A percentile compares a stretch with the other conserved stretches of the same genome.
These are phyloP conservation scores for Cyclotella kingstonii DNA, from an alignment of 108 stramenopile species.

Conservation along the genomic window DNA sequence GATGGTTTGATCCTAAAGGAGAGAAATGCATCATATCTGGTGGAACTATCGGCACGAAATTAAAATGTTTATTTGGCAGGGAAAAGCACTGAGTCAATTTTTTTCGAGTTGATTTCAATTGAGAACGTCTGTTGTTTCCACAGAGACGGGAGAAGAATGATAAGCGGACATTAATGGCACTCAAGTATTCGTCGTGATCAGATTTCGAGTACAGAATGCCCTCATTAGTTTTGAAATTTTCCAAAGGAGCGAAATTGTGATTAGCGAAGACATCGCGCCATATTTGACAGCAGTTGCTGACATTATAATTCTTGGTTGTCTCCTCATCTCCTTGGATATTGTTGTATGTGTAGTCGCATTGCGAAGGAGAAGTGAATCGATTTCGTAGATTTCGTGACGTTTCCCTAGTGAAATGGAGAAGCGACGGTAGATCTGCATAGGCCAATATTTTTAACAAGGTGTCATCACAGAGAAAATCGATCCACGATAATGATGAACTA, in stretches of 20 bases:
- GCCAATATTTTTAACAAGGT: constrained; percentile 35
- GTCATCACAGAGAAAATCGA: constrained; percentile 42
- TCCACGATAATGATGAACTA: too few relatives aligned
- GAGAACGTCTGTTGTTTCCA: constrained; percentile 1
- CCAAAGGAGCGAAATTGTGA: constrained; percentile 42
- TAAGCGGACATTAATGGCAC: constrained; percentile 25
- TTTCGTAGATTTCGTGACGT: constrained; percentile 1
- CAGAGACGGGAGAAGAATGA: constrained; percentile 35
- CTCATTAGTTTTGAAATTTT: not conserved
- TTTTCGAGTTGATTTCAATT: not conserved
- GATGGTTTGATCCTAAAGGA: not conserved
- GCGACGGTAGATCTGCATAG: constrained; percentile 42
- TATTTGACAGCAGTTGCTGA: constrained; percentile 8
- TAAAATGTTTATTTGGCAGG: constrained; percentile 48
- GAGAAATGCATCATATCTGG: constrained; percentile 29
- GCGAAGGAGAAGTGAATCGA: not conserved
- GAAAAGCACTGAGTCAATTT: constrained; percentile 16
- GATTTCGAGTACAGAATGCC: not conserved
- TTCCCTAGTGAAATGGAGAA: constrained; percentile 30
- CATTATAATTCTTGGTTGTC: not conserved
- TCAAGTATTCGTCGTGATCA: constrained; percentile 15
- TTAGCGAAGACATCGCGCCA: constrained; percentile 41
- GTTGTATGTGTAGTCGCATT: not conserved
- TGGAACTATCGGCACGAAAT: constrained; percentile 56
- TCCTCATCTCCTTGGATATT: not conserved